Evolutionary conservation across 2,329 filamentous ascomycete genomes (phyloP), one percentile per base, ranked within the genome.

Genomic region (Cladophialophora exuberans): DNA sequence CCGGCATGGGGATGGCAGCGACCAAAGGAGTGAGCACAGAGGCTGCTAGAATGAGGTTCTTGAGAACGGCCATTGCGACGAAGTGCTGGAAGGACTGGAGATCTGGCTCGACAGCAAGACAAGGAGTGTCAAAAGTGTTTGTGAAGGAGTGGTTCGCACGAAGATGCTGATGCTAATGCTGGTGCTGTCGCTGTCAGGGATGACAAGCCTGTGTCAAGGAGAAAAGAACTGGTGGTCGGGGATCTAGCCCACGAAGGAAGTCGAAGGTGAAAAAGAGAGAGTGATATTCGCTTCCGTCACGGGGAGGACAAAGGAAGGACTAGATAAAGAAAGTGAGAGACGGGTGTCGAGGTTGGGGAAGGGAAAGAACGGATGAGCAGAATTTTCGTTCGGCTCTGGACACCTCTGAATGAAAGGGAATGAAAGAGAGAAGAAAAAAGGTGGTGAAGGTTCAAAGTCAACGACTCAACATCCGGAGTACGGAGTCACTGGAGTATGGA

Each of bases 21-120:
- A 52, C 49, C 6, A 59, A 49, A 49, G 60, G 53, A 48, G 60
- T 49, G 44, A 64, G 52, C 54, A 61, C 59, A 43, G 56, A 55
- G 20, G 61, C 61, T 22, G 55, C 62, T 20, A 64, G 22, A 47
- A 60, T n/a, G 33, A 63, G 49, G 54, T 61, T 60, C 51, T 56
- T 65, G 52, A 65, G 42, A 31, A 52, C 44, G 47, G 57, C 53
- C 63, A 65, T 65, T 59, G 50, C 44, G 47, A 51, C 15, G 54
- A 43, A 41, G 22, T 25, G 18, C 13, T 22, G 39, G 11, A 49
- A 54, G 28, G 54, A 57, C 58, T 60, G 58, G 55, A 58, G 55
- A 58, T 55, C 58, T 58, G 51, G 58, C 54, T 61, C 58, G 33
- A 61, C 58, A 61, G 55, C 33, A 41, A 35, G 26, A n/a, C 17